Evolutionary conservation across 1,284 basidiomycete species (phyloP), one percentile per base, ranked within the genome.

Genomic region (Peniophora sp.): DNA sequence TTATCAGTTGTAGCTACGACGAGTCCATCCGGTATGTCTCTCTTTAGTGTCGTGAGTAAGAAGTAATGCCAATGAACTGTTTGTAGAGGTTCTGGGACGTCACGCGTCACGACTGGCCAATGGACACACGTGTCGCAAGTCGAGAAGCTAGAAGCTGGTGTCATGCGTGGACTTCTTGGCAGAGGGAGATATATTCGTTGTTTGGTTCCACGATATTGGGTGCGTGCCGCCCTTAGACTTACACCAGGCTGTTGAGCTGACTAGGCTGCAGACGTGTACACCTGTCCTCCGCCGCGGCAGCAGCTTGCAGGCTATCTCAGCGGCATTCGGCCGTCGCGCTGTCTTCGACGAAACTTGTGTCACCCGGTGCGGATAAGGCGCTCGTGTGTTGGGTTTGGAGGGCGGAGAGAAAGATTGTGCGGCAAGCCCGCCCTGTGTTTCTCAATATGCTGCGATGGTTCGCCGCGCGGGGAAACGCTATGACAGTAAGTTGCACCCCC

Each of bases 351-450:
- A 89, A 91, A 61, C 78, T 95, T n/a, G 89, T 96, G 34, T 92
- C 88, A 1, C 92, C 92, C 0, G 92, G 92, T 18, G 89, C 89
- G 1, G 86, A 88, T 60, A 87, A 88, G 62, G 92, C 91, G 0
- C 75, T 95, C n/a, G 90, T 95, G 6, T 92, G 90, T 55, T 95
- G 92, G 92, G 84, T 89, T 64, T 90, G 86, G 88, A 76, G 86
- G 3, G 73, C 82, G 11, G 92, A 92, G 2, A 84, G 81, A 27
- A 94, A 95, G 71, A 82, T 95, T 45, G 88, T 93, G 20, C 75
- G 90, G 27, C 12, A 32, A n/a, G n/a, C n/a, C n/a, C 90, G 89
- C 2, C 65, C 77, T 24, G 86, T 87, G 0, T 80, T 85, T 18
- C 85, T 89, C 60, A 89, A 88, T 62, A 89, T 88, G 88, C 71